These are phyloP conservation scores for Cercospora zeina DNA, from an alignment of 2,329 filamentous ascomycete genomes.

Conservation along the genomic window DNA sequence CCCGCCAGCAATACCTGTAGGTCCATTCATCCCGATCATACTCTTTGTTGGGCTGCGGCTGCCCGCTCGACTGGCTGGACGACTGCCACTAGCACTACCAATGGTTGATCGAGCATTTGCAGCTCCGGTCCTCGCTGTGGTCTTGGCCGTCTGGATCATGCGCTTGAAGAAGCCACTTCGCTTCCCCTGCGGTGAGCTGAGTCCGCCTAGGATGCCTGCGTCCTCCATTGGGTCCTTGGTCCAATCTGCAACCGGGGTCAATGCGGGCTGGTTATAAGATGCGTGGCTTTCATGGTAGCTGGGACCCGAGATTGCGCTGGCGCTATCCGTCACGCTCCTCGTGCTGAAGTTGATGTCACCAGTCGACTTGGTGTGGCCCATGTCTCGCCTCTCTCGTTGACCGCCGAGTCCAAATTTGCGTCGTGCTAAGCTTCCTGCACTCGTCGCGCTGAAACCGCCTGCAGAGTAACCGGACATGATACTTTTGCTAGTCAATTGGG, in stretches of 20 bases:
- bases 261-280: constrained; percentile 53
- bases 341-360: constrained; percentile 36
- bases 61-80: constrained; percentile 43
- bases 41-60: constrained; percentile 51
- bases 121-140: constrained; percentile 68
- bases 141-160: constrained; percentile 91
- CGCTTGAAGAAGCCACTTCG: constrained; percentile 94
- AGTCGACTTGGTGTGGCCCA: constrained; percentile 31
- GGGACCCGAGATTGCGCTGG: constrained; percentile 44
- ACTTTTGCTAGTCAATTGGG: constrained; percentile 76
- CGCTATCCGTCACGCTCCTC: constrained; percentile 56
- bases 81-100: constrained; percentile 54
- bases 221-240: constrained; percentile 61
- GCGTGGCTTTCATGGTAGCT: constrained; percentile 84
- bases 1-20: constrained; percentile 58
- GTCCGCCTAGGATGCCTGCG: constrained; percentile 71
- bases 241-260: constrained; percentile 67
- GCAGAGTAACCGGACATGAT: constrained; percentile 94
- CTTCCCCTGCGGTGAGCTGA: constrained; percentile 70
- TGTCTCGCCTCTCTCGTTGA: constrained; percentile 33
- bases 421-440: constrained; percentile 86
- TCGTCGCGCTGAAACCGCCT: constrained; percentile 88
- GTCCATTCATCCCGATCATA: constrained; percentile 47
- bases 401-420: constrained; percentile 60
- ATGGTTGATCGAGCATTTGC: constrained; percentile 86